Percentiles rank a stretch among this genome's conserved stretches.
These are phyloP conservation scores for Cladosporium sp. DNA, from an alignment of 2,329 filamentous ascomycete species.

Conservation along the genomic window DNA sequence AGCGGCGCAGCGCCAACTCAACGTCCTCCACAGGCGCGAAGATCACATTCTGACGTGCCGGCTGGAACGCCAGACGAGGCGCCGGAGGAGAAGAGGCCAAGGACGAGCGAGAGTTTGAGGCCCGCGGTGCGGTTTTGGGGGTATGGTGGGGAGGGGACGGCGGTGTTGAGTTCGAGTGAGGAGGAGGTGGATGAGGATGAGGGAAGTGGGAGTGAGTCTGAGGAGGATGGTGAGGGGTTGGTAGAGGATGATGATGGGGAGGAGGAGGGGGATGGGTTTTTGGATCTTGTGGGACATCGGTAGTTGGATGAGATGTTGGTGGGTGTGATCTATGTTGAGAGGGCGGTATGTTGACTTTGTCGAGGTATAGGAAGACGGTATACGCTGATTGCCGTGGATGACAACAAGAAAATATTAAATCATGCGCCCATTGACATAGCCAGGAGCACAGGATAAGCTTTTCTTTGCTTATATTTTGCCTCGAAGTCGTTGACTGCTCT, in stretches of 20 bases:
- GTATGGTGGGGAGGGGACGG: neutral
- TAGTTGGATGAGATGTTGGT: neutral
- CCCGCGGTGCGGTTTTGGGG: neutral
- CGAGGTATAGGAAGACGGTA: too few species aligned
- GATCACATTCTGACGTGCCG: constrained; percentile 27
- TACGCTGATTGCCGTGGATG: too few species aligned
- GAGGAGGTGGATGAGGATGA: constrained; percentile 26
- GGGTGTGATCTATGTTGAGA: too few species aligned
- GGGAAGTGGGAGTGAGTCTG: neutral
- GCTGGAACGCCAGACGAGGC: constrained; percentile 14
- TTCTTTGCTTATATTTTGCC: too few species aligned
- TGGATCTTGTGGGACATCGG: constrained; percentile 14
- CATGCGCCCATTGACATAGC: too few species aligned
- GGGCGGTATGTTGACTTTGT: too few species aligned
- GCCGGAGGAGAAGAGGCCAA: constrained; percentile 14
- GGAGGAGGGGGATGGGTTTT: constrained; percentile 4
- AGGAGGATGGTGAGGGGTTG: constrained; percentile 16
- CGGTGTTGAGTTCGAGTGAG: constrained; percentile 22
- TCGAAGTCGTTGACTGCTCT: too few species aligned
- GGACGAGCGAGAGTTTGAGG: constrained; percentile 18
- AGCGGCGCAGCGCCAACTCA: neutral
- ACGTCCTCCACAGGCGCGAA: constrained; percentile 19
- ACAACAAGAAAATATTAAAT: too few species aligned
- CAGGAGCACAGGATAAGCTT: too few species aligned
- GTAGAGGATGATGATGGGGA: constrained; percentile 4